These are phyloP conservation scores for Ajuga chamaepitys DNA, from an alignment of 257 asterid genomes.

Conservation along the genomic window DNA sequence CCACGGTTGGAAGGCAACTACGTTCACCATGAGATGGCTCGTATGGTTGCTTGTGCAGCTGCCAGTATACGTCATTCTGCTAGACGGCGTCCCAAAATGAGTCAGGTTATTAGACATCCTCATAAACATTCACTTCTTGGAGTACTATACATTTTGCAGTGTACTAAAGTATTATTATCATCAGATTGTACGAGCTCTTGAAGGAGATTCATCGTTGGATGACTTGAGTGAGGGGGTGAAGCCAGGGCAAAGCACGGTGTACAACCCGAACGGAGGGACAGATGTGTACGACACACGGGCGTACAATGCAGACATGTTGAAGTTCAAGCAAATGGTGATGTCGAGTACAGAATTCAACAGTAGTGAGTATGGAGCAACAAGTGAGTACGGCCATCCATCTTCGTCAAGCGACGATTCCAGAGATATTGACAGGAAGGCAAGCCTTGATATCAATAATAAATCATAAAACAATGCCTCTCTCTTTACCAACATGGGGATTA, in stretches of 20 bases:
- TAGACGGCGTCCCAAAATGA: conserved; percentile 87
- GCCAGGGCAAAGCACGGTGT: conserved; percentile 24
- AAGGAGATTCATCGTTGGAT: conserved; percentile 72
- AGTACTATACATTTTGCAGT: no score
- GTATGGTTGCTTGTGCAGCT: conserved; percentile 61
- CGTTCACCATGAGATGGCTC: conserved; percentile 42
- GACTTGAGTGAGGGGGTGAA: conserved; percentile 55
- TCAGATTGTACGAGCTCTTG: conserved; percentile 69
- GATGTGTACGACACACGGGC: conserved; percentile 54
- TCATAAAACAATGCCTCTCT: background rate
- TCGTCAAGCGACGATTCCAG: conserved; percentile 36
- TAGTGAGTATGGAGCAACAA: conserved; percentile 56
- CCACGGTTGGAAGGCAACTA: conserved; percentile 56
- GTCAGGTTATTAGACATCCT: conserved; percentile 52
- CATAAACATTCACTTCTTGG: no score
- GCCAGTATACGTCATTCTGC: conserved; percentile 88
- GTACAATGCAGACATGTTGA: conserved; percentile 78
- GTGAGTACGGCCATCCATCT: conserved; percentile 52
- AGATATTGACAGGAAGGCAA: conserved; percentile 1
- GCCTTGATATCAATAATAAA: background rate
- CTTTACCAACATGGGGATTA: no score
- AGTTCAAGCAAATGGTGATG: conserved; percentile 74
- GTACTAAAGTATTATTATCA: no score
- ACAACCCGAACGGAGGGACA: conserved; percentile 10
- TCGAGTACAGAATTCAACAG: conserved; percentile 40